phyloP scores from a whole-genome alignment of 2,329 filamentous ascomycete species.

The Paradendryphiella salina region DNA sequence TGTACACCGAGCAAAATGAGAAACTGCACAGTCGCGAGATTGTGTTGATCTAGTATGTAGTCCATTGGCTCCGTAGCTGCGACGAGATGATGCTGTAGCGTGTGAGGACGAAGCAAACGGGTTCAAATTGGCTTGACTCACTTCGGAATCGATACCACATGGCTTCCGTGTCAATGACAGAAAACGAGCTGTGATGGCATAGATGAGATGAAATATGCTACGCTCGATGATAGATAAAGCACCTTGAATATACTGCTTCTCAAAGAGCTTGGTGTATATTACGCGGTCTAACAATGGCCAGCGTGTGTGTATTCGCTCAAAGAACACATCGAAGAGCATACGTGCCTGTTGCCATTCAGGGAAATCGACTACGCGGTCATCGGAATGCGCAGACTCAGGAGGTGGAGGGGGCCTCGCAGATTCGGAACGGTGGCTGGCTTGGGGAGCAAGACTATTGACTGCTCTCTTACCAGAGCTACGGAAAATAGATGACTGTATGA shows the following conservation, averaged over 20 bases:
- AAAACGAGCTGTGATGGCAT: conserved; percentile 34
- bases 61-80: conserved; percentile 34
- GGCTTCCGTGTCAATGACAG: conserved; percentile 32
- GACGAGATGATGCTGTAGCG: conserved; percentile 19
- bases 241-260: conserved; percentile 25
- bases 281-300: conserved; percentile 34
- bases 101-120: not conserved
- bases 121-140: not conserved
- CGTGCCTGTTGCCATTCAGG: conserved; percentile 23
- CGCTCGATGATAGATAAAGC: conserved; percentile 26
- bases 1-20: conserved; percentile 32
- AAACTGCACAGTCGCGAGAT: conserved; percentile 32
- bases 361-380: conserved; percentile 6
- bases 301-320: conserved; percentile 32
- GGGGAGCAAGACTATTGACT: not conserved
- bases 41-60: conserved; percentile 30
- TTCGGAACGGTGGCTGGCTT: not conserved
- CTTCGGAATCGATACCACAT: conserved; percentile 32
- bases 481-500: conserved; percentile 34
- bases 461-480: conserved; percentile 13
- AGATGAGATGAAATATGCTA: conserved; percentile 32
- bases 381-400: conserved; percentile 8
- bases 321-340: conserved; percentile 31
- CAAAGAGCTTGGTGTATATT: conserved; percentile 27
- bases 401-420: conserved; percentile 3